A percentile compares a stretch with the other conserved stretches of the same genome.
Conservation (phyloP, 495 filamentous ascomycete genomes). For the Aspergillus ostianus region DNA sequence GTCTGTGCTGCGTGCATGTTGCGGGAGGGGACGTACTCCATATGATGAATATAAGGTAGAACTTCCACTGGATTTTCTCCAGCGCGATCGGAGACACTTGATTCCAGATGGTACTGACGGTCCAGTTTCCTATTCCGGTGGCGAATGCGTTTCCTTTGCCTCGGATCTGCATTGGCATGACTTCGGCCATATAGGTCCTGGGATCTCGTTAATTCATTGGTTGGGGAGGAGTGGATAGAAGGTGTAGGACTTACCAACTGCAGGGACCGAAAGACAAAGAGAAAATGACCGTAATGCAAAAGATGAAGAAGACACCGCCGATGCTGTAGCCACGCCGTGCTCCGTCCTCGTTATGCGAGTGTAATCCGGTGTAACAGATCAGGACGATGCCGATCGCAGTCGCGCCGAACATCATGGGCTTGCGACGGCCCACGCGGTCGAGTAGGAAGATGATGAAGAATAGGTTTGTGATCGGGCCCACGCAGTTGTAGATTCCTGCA, state of each 20-base stretch:
- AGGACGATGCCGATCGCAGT: slow-evolving; percentile 40
- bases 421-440: slow-evolving; percentile 38
- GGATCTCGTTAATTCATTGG: not conserved
- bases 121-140: slow-evolving; percentile 49
- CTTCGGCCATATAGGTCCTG: slow-evolving; percentile 48
- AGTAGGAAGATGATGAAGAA: slow-evolving; percentile 46
- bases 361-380: slow-evolving; percentile 42
- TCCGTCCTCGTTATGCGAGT: slow-evolving; percentile 39
- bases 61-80: slow-evolving; percentile 42
- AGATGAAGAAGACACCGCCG: slow-evolving; percentile 50
- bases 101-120: slow-evolving; percentile 48
- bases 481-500: slow-evolving; percentile 59
- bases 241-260: slow-evolving; percentile 34
- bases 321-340: slow-evolving; percentile 35
- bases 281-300: slow-evolving; percentile 47
- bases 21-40: slow-evolving; percentile 30
- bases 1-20: not conserved
- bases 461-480: slow-evolving; percentile 51
- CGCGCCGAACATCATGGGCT: slow-evolving; percentile 39
- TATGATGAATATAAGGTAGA: slow-evolving; percentile 47
- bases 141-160: slow-evolving; percentile 48
- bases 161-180: slow-evolving; percentile 52
- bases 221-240: not conserved
- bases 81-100: slow-evolving; percentile 51
- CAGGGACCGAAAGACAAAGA: slow-evolving; percentile 46